A percentile compares a stretch with the other conserved stretches of the same genome.
Conservation (phyloP, 2,329 filamentous ascomycete species). For the Fusarium chuoi region DNA sequence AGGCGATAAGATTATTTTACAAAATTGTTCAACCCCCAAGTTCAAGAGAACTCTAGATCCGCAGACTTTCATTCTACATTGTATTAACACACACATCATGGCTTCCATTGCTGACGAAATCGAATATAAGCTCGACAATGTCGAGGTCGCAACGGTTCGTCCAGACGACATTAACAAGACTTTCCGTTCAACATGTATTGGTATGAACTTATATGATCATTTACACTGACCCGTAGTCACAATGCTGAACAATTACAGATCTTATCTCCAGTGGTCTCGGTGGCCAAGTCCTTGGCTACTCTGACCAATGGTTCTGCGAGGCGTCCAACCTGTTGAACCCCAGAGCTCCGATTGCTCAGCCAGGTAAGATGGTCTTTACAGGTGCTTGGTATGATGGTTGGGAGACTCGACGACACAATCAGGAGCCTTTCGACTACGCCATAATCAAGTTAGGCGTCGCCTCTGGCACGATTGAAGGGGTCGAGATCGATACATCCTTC, state of each 20-base stretch:
- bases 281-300: constrained; percentile 72
- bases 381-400: constrained; percentile 78
- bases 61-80: background rate
- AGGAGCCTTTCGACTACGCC: constrained; percentile 73
- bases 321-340: constrained; percentile 72
- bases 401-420: constrained; percentile 75
- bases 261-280: constrained; percentile 70
- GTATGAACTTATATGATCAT: constrained; percentile 52
- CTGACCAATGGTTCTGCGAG: constrained; percentile 76
- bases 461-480: constrained; percentile 76
- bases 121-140: constrained; percentile 66
- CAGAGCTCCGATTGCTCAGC: constrained; percentile 69
- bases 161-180: constrained; percentile 68
- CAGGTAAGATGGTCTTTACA: constrained; percentile 74
- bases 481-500: constrained; percentile 84
- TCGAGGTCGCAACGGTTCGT: constrained; percentile 60
- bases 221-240: background rate
- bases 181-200: constrained; percentile 70
- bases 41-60: background rate
- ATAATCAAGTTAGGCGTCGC: constrained; percentile 74
- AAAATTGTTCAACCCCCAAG: background rate
- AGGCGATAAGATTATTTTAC: constrained; percentile 32
- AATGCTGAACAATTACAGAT: constrained; percentile 54
- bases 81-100: constrained; percentile 41
- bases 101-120: constrained; percentile 55